phyloP scores from a whole-genome alignment of 129 eudicot genomes.

The Artemisia argyi region DNA sequence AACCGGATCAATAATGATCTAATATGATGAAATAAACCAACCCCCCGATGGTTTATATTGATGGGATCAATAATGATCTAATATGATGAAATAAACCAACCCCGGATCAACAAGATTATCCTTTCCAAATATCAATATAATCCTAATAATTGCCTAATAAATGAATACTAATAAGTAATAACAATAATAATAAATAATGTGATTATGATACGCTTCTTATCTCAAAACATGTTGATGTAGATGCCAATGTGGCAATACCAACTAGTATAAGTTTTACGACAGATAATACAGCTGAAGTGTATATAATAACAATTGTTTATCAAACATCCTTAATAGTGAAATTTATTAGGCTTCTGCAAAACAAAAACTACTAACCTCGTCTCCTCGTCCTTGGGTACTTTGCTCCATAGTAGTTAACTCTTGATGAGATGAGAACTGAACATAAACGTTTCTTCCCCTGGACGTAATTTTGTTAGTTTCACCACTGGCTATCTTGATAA shows the following conservation, averaged over 20 bases:
- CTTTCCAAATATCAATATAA: too few relatives aligned
- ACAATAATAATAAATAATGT: neutral
- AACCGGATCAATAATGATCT: too few relatives aligned
- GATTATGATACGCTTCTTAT: too few relatives aligned
- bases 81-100: too few relatives aligned
- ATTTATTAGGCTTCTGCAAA: too few relatives aligned
- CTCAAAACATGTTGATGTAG: neutral
- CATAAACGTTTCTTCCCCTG: slow-evolving; percentile 96
- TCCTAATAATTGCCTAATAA: too few relatives aligned
- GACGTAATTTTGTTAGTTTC: slow-evolving; percentile 23
- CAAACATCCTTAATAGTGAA: neutral
- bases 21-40: too few relatives aligned
- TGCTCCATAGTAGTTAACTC: slow-evolving; percentile 96
- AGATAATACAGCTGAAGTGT: neutral
- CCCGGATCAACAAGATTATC: too few relatives aligned
- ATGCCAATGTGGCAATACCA: slow-evolving; percentile 3
- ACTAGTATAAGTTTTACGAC: neutral
- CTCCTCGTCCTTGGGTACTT: slow-evolving; percentile 87
- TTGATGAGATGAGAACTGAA: slow-evolving; percentile 94
- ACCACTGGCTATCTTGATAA: neutral
- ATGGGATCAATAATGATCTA: too few relatives aligned
- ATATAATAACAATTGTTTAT: neutral
- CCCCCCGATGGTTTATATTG: too few relatives aligned
- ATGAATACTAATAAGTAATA: too few relatives aligned
- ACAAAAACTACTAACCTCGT: slow-evolving; percentile 62